Percentiles rank a stretch among this genome's conserved stretches.
phyloP scores from a whole-genome alignment of 192 early-diverging fungal genomes.

The Dissophora ornata region DNA sequence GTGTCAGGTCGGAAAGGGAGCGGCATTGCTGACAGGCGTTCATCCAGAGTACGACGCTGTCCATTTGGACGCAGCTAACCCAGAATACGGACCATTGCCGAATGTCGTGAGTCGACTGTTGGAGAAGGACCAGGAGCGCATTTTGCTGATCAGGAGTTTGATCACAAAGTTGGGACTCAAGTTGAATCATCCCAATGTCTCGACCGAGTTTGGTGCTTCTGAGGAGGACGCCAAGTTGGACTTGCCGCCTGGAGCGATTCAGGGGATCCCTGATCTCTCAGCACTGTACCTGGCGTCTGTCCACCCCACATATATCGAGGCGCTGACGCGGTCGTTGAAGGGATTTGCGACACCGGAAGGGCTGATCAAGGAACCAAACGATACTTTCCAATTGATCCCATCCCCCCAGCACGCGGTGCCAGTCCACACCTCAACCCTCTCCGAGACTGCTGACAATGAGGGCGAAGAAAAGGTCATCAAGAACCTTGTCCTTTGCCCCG shows the following conservation, averaged over 20 bases:
- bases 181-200: constrained; percentile 13
- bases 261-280: constrained; percentile 53
- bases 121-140: constrained; percentile 62
- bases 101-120: constrained; percentile 62
- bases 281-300: constrained; percentile 55
- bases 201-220: not conserved
- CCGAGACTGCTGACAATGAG: constrained; percentile 32
- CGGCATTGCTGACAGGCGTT: constrained; percentile 80
- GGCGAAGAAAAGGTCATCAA: constrained; percentile 57
- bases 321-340: constrained; percentile 13
- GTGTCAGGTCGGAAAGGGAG: constrained; percentile 73
- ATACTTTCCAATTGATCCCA: constrained; percentile 48
- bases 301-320: constrained; percentile 6
- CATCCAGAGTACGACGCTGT: constrained; percentile 86
- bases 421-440: constrained; percentile 36
- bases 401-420: constrained; percentile 25
- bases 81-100: constrained; percentile 63
- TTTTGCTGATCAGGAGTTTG: constrained; percentile 65
- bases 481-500: constrained; percentile 57
- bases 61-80: constrained; percentile 58
- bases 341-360: constrained; percentile 11
- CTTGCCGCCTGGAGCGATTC: constrained; percentile 12
- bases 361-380: constrained; percentile 54
- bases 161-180: constrained; percentile 75
- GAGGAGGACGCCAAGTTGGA: not conserved